Base-by-base conservation (phyloP, 768 basidiomycete species). In the Dentipellis fragilis region DNA sequence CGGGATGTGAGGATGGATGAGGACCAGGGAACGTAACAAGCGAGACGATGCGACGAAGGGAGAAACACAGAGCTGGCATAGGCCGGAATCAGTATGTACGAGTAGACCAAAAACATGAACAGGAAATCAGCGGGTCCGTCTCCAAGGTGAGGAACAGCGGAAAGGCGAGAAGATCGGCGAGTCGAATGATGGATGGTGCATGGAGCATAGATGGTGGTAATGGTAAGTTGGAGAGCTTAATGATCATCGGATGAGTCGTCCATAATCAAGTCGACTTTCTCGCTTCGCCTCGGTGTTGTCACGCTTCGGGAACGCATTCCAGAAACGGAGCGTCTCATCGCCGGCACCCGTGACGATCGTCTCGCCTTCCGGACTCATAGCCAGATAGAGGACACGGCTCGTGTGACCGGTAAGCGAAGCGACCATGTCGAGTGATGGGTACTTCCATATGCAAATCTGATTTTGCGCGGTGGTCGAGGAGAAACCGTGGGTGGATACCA, bases 341-440 rank as follows among this genome's bases (percentile, higher is more conserved):
- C 95, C 95, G 0, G 95, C 95, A 14, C 95, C 95, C 0, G 94
- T 98, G 23, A 97, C 96, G 59, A 98, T 97, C 0, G 94, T 98
- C 72, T 95, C 92, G 16, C 94, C 93, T 62, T 96, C 94, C 0
- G 94, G 94, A 64, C 86, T 89, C 90, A 94, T 93, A 3, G 94
- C 94, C n/a, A 97, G 84, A 68, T 95, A 95, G 35, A 97, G 75
- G 16, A 99, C 95, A 49, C 95, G 89, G 67, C 89, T 90, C 0
- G 93, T 91, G 67, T 99, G 95, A 8, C 95, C 95, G 0, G 91
- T 89, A 8, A 99, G 76, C 7, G 90, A 91, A 0, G 93, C 95
- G 7, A 98, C 94, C 81, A 95, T 95, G 59, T 87, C 85, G 67
- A 97, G 77, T 7, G 84, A 83, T 0, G 95, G 95, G 68, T 96